These are phyloP conservation scores for Exophiala aquamarina DNA, from an alignment of 2,329 filamentous ascomycete genomes.

Conservation along the genomic window DNA sequence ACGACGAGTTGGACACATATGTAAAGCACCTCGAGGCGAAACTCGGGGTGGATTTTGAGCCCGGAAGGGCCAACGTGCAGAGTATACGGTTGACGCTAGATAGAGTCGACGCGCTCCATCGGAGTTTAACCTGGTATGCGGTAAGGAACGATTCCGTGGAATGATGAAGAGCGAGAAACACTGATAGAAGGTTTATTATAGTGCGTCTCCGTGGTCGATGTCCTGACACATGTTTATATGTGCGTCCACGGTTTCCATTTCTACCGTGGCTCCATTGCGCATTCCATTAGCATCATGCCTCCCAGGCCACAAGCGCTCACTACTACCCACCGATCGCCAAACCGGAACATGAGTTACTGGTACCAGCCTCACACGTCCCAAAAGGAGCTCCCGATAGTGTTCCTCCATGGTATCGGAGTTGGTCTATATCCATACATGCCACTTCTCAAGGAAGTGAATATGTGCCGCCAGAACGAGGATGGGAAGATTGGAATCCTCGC, in stretches of 20 bases:
- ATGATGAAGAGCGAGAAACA: neutral
- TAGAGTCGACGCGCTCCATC: conserved; percentile 59
- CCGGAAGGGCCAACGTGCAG: conserved; percentile 57
- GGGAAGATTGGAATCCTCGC: conserved; percentile 16
- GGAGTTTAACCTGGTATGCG: conserved; percentile 64
- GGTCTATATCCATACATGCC: conserved; percentile 63
- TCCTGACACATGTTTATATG: conserved; percentile 16
- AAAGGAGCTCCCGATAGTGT: conserved; percentile 58
- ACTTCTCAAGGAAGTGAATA: conserved; percentile 59
- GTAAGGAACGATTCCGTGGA: conserved; percentile 39
- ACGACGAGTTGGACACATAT: conserved; percentile 59
- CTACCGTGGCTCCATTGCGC: conserved; percentile 15
- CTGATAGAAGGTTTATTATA: conserved; percentile 22
- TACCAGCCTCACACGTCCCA: conserved; percentile 60
- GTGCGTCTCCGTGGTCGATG: conserved; percentile 51
- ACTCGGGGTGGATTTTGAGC: conserved; percentile 51
- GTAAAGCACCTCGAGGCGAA: conserved; percentile 53
- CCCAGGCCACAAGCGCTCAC: conserved; percentile 17
- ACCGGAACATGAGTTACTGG: conserved; percentile 55
- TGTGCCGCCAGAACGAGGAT: conserved; percentile 7
- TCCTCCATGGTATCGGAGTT: conserved; percentile 70
- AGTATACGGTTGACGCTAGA: conserved; percentile 67
- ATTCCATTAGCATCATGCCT: conserved; percentile 13
- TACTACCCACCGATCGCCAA: conserved; percentile 4
- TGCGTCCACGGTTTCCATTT: conserved; percentile 8